phyloP scores from a whole-genome alignment of 139 green algal species.

The Ostreobium quekettii region DNA sequence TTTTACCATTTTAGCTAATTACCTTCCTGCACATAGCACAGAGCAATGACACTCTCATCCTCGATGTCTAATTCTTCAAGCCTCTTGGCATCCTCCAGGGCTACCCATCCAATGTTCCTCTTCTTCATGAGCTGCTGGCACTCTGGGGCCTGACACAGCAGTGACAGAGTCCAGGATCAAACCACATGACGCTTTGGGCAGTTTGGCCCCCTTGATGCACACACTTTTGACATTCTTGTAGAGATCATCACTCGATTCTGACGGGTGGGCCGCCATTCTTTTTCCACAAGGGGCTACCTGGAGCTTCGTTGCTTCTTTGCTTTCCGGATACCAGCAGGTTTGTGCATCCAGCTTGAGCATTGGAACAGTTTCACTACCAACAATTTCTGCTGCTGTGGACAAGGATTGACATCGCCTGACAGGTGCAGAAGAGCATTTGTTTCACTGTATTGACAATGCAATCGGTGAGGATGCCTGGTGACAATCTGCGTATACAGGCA shows the following conservation, averaged over 20 bases:
- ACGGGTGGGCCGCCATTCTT: not conserved
- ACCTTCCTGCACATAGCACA: slow-evolving; percentile 56
- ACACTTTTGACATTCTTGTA: not conserved
- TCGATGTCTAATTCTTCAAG: slow-evolving; percentile 72
- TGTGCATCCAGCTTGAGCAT: too few relatives aligned
- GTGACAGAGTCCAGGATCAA: slow-evolving; percentile 4
- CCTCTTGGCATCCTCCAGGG: slow-evolving; percentile 63
- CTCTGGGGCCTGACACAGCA: slow-evolving; percentile 44
- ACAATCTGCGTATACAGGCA: too few relatives aligned
- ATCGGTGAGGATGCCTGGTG: too few relatives aligned
- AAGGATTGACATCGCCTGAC: too few relatives aligned
- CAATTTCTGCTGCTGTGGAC: too few relatives aligned
- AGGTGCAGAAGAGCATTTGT: too few relatives aligned
- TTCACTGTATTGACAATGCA: too few relatives aligned
- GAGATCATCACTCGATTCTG: not conserved
- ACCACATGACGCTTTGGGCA: not conserved
- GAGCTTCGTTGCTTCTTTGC: not conserved
- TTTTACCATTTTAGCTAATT: too few relatives aligned
- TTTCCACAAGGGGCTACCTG: not conserved
- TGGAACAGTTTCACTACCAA: too few relatives aligned
- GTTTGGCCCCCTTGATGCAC: not conserved
- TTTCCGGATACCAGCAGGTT: not conserved
- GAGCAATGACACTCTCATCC: slow-evolving; percentile 68
- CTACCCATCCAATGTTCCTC: slow-evolving; percentile 7
- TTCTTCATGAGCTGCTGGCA: slow-evolving; percentile 50